These are phyloP conservation scores for Aurantiochytrium sp. DNA, from an alignment of 108 stramenopile species.

Conservation along the genomic window DNA sequence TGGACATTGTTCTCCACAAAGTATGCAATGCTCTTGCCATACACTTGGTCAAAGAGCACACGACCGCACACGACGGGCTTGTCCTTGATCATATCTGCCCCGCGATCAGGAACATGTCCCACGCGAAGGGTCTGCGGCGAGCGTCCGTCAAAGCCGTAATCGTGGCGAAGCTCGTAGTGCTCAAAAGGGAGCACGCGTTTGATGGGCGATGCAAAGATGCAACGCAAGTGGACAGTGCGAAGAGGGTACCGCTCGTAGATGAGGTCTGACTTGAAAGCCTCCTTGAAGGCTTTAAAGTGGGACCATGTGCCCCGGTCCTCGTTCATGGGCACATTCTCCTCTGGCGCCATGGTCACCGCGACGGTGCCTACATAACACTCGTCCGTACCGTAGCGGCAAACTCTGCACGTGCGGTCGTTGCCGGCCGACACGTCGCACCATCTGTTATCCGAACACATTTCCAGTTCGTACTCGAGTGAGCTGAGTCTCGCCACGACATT, in stretches of 20 bases:
- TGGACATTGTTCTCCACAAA: background rate
- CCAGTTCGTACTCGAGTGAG: background rate
- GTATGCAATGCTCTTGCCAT: background rate
- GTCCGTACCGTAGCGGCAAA: background rate
- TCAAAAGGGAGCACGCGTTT: background rate
- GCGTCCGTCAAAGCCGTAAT: background rate
- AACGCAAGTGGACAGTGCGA: background rate
- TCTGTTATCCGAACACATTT: background rate
- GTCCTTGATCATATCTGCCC: background rate
- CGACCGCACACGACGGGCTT: background rate
- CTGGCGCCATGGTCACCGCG: background rate
- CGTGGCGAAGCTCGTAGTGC: background rate
- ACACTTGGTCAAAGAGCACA: background rate
- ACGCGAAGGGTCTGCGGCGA: background rate
- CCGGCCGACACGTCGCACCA: background rate
- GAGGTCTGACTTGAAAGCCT: background rate
- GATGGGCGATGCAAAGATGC: background rate
- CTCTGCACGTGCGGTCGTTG: background rate
- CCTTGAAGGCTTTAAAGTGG: background rate
- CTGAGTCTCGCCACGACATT: background rate
- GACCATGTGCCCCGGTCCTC: background rate
- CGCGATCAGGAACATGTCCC: background rate
- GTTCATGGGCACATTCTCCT: background rate
- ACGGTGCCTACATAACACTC: background rate
- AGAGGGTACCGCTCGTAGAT: background rate